A percentile compares a stretch with the other conserved stretches of the same genome.
Conservation (phyloP, 2,329 filamentous ascomycete genomes). For the Neophaeococcomyces mojaviensis region DNA sequence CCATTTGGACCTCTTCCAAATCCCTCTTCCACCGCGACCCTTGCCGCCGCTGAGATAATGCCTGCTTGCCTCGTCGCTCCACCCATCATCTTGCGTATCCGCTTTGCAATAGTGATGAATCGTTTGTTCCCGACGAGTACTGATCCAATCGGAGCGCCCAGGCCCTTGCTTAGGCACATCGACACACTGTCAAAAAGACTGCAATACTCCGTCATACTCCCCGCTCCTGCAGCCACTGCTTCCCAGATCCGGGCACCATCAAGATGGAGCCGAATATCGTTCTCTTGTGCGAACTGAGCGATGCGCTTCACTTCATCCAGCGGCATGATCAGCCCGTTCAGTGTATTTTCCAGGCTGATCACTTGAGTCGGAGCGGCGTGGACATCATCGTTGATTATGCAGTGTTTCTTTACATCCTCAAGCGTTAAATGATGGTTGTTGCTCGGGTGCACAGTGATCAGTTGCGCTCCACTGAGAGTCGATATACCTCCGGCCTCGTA, state of each 20-base stretch:
- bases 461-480: slow-evolving; percentile 61
- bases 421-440: slow-evolving; percentile 70
- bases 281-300: slow-evolving; percentile 57
- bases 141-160: slow-evolving; percentile 73
- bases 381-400: slow-evolving; percentile 60
- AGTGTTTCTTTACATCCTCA: slow-evolving; percentile 63
- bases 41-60: slow-evolving; percentile 65
- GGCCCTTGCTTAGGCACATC: slow-evolving; percentile 73
- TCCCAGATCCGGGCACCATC: slow-evolving; percentile 81
- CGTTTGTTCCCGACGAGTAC: slow-evolving; percentile 56
- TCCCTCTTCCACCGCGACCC: slow-evolving; percentile 71
- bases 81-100: slow-evolving; percentile 72
- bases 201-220: slow-evolving; percentile 61
- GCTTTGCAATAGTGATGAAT: slow-evolving; percentile 61
- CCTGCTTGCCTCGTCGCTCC: slow-evolving; percentile 72
- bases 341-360: slow-evolving; percentile 79
- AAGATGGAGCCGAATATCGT: slow-evolving; percentile 63
- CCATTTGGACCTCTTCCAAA: slow-evolving; percentile 55
- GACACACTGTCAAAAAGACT: slow-evolving; percentile 65
- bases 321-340: slow-evolving; percentile 72
- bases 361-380: slow-evolving; percentile 74
- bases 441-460: slow-evolving; percentile 57
- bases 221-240: slow-evolving; percentile 63
- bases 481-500: slow-evolving; percentile 62
- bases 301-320: slow-evolving; percentile 64